Evolutionary conservation across 345 rosid species (phyloP).

Genomic region (Gossypium arboreum): DNA sequence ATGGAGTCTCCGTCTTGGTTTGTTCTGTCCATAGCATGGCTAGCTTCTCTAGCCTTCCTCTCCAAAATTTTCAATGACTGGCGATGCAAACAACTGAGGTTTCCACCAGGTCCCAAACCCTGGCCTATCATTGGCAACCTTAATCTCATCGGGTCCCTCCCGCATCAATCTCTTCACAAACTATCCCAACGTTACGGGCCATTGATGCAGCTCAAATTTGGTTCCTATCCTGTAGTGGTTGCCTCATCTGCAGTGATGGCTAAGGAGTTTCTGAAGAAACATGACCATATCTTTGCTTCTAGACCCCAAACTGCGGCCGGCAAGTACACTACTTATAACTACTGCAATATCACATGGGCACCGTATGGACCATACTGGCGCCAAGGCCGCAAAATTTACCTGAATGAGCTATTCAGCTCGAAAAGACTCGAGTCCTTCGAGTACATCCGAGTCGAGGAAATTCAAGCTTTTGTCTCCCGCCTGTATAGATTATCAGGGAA

Average conservation of each 20-base stretch:
- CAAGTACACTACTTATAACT: background rate
- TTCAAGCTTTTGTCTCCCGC: background rate
- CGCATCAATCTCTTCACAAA: constrained; percentile 31
- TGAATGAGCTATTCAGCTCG: background rate
- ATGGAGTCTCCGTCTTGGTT: background rate
- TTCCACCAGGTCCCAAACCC: constrained; percentile 33
- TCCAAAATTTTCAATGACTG: background rate
- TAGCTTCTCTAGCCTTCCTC: constrained; percentile 15
- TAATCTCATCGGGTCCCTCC: constrained; percentile 31
- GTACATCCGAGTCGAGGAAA: background rate
- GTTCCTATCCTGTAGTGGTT: background rate
- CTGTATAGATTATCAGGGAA: background rate
- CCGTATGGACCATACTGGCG: background rate
- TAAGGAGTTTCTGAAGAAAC: background rate
- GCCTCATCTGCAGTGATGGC: background rate
- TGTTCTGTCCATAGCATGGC: background rate
- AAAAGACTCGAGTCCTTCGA: background rate
- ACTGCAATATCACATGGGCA: background rate
- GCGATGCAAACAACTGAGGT: background rate
- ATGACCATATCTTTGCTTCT: background rate
- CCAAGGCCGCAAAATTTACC: background rate
- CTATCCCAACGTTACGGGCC: constrained; percentile 30
- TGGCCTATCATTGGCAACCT: constrained; percentile 42
- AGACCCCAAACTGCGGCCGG: background rate
- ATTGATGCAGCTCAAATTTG: constrained; percentile 23